These are phyloP conservation scores for Penicillium bovifimosum DNA, from an alignment of 495 filamentous ascomycete genomes.

Conservation along the genomic window DNA sequence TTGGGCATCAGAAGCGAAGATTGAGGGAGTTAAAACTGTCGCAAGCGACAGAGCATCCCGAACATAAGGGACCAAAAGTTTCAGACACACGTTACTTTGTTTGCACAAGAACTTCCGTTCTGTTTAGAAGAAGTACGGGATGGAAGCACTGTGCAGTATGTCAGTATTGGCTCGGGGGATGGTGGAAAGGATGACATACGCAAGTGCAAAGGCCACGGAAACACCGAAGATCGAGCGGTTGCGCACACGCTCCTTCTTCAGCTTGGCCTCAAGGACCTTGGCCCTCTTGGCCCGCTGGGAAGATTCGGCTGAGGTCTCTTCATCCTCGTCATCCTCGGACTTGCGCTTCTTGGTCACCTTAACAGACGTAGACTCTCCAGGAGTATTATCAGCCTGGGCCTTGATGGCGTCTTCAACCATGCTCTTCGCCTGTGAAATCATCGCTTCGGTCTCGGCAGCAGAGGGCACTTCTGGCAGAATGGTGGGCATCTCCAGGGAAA, in stretches of 20 bases:
- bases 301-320: slow-evolving; percentile 45
- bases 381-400: slow-evolving; percentile 38
- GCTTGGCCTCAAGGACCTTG: slow-evolving; percentile 64
- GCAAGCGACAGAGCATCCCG: slow-evolving; percentile 1
- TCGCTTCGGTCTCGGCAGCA: slow-evolving; percentile 66
- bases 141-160: slow-evolving; percentile 32
- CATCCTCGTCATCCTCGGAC: slow-evolving; percentile 61
- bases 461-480: slow-evolving; percentile 62
- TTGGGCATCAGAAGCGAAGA: slow-evolving; percentile 8
- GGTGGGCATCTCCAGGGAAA: slow-evolving; percentile 72
- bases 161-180: slow-evolving; percentile 14
- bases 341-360: slow-evolving; percentile 70
- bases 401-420: slow-evolving; percentile 82
- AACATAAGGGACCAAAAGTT: neutral
- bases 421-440: slow-evolving; percentile 79
- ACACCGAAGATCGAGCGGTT: slow-evolving; percentile 80
- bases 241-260: slow-evolving; percentile 77
- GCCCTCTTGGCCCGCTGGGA: slow-evolving; percentile 63
- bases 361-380: slow-evolving; percentile 33
- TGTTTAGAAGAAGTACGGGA: slow-evolving; percentile 44
- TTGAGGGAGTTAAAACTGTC: slow-evolving; percentile 3
- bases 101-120: neutral
- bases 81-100: neutral
- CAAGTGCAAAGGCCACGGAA: slow-evolving; percentile 76
- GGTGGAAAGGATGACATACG: slow-evolving; percentile 55